Evolutionary conservation across 192 early-diverging fungal species (phyloP).

Genomic region (Backusella westeae): DNA sequence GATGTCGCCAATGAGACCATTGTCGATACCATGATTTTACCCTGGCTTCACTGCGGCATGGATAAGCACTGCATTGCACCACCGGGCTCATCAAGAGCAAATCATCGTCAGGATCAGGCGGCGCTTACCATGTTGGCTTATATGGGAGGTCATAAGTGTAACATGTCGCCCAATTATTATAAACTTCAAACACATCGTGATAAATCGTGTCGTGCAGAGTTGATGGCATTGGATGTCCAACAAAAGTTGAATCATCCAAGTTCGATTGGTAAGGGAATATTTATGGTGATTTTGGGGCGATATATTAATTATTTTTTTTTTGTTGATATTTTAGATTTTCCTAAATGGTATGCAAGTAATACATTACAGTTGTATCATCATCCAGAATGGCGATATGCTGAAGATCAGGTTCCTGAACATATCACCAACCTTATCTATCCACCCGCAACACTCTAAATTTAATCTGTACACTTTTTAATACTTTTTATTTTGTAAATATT

Average conservation of each 20-base stretch:
- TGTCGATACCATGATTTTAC: slow-evolving; percentile 34
- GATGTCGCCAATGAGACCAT: slow-evolving; percentile 37
- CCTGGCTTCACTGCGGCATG: slow-evolving; percentile 42
- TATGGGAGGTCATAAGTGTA: slow-evolving; percentile 34
- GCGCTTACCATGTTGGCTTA: slow-evolving; percentile 46
- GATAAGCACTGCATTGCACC: slow-evolving; percentile 52
- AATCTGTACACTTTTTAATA: not conserved
- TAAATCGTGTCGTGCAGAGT: slow-evolving; percentile 16
- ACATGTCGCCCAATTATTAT: slow-evolving; percentile 14
- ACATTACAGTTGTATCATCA: slow-evolving; percentile 27
- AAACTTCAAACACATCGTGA: slow-evolving; percentile 23
- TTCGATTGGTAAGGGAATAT: slow-evolving; percentile 19
- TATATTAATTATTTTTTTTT: not conserved
- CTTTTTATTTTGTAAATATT: not conserved
- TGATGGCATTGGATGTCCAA: slow-evolving; percentile 15
- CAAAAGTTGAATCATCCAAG: slow-evolving; percentile 24
- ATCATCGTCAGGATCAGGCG: slow-evolving; percentile 59
- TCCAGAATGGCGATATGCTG: slow-evolving; percentile 35
- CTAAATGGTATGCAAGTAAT: slow-evolving; percentile 27
- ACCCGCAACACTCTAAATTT: not conserved
- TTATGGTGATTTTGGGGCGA: not conserved
- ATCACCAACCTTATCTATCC: not conserved
- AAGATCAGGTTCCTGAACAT: slow-evolving; percentile 31
- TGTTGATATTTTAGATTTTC: slow-evolving; percentile 14
- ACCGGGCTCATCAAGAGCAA: slow-evolving; percentile 39